Evolutionary conservation across 768 basidiomycete genomes (phyloP).

Genomic region (Trametes gibbosa): DNA sequence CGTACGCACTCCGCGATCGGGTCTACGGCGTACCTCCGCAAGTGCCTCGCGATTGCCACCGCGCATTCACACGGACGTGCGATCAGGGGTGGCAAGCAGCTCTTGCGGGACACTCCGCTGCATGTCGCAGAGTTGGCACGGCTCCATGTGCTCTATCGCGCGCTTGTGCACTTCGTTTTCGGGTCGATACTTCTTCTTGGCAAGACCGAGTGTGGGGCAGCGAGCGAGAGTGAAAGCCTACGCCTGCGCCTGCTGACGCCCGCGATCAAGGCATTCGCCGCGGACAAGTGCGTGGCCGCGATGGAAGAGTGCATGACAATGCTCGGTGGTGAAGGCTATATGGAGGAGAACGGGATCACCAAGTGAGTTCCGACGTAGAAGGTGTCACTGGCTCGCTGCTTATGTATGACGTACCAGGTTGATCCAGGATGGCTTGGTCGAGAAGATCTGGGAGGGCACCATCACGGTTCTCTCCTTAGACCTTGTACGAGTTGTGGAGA

Average conservation of each 20-base stretch:
- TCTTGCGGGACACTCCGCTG: constrained; percentile 53
- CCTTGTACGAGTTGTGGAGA: constrained; percentile 52
- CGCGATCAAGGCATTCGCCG: constrained; percentile 65
- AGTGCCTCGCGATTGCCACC: constrained; percentile 62
- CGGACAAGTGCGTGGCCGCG: constrained; percentile 58
- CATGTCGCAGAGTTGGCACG: constrained; percentile 66
- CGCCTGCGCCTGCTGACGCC: constrained; percentile 67
- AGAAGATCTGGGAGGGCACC: constrained; percentile 85
- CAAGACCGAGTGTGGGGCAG: constrained; percentile 54
- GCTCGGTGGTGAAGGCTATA: constrained; percentile 77
- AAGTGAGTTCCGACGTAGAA: constrained; percentile 31
- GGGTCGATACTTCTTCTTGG: constrained; percentile 59
- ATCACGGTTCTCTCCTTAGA: constrained; percentile 67
- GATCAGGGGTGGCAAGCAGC: constrained; percentile 48
- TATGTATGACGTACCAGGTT: constrained; percentile 30
- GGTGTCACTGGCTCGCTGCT: background rate
- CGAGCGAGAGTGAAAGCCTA: constrained; percentile 45
- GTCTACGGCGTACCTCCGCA: constrained; percentile 55
- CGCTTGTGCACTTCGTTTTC: constrained; percentile 61
- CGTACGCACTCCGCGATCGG: constrained; percentile 58
- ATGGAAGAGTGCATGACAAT: constrained; percentile 76
- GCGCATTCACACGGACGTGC: constrained; percentile 60
- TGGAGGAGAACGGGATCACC: constrained; percentile 77
- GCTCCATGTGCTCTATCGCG: constrained; percentile 61
- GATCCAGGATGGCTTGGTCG: constrained; percentile 69